phyloP scores from a whole-genome alignment of 148 eudicot species.

The Diospyros kaki region DNA sequence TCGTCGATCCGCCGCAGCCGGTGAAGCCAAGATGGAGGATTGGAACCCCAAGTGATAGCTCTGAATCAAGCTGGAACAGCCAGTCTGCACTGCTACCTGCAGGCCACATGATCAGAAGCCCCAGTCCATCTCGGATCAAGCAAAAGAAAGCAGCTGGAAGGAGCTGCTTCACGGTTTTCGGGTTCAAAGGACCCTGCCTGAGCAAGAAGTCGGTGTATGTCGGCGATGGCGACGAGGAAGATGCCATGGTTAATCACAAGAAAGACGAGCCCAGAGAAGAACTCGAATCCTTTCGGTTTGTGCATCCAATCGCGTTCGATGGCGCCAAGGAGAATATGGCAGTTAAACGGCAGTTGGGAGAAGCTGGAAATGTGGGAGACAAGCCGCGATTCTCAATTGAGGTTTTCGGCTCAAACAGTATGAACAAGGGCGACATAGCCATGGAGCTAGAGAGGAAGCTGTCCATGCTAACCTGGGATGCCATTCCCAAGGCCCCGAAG shows the following conservation, averaged over 20 bases:
- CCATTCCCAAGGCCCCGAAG: constrained; percentile 50
- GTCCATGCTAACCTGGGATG: constrained; percentile 74
- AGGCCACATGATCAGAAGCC: neutral
- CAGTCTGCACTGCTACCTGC: constrained; percentile 35
- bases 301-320: constrained; percentile 8
- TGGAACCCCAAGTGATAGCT: constrained; percentile 36
- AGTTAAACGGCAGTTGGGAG: constrained; percentile 26
- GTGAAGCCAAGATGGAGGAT: constrained; percentile 20
- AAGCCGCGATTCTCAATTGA: constrained; percentile 53
- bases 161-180: constrained; percentile 36
- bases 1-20: constrained; percentile 12
- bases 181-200: constrained; percentile 49
- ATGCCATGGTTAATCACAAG: neutral
- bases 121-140: constrained; percentile 13
- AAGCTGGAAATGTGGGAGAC: constrained; percentile 19
- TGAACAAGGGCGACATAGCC: constrained; percentile 35
- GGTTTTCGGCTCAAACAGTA: constrained; percentile 46
- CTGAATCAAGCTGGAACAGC: constrained; percentile 47
- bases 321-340: constrained; percentile 28
- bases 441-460: constrained; percentile 52
- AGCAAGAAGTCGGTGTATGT: constrained; percentile 39
- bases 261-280: neutral
- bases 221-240: neutral
- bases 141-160: constrained; percentile 26
- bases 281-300: constrained; percentile 7